These are phyloP conservation scores for Bromus sterilis DNA, from an alignment of 176 grass and related monocot species.

Conservation along the genomic window DNA sequence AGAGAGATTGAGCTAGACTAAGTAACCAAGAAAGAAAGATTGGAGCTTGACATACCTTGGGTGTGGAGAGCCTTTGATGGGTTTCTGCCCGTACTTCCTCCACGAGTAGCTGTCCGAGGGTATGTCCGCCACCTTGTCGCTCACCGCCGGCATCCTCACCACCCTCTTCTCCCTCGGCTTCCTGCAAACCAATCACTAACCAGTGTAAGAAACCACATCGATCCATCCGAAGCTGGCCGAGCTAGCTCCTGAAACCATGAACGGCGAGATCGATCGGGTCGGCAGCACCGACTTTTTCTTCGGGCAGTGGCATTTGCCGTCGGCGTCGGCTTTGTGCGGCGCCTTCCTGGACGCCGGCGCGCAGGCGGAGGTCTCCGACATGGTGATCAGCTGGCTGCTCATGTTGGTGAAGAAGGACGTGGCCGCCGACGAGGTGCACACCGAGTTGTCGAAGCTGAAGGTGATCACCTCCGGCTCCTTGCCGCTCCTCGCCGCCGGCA, in stretches of 20 bases:
- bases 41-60: constrained; percentile 39
- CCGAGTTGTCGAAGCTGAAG: constrained; percentile 61
- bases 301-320: constrained; percentile 53
- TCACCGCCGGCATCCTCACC: constrained; percentile 69
- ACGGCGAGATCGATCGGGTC: not conserved
- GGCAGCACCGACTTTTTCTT: constrained; percentile 68
- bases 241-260: not conserved
- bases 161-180: constrained; percentile 86
- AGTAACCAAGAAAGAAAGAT: not conserved
- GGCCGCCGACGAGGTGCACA: constrained; percentile 42
- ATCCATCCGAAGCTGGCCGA: too few relatives aligned
- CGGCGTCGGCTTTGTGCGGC: constrained; percentile 16
- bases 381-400: constrained; percentile 44
- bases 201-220: not conserved
- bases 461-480: constrained; percentile 47
- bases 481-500: not conserved
- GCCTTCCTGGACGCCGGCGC: constrained; percentile 20
- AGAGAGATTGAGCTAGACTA: not conserved
- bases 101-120: constrained; percentile 76
- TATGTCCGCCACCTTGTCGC: constrained; percentile 82
- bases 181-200: constrained; percentile 29
- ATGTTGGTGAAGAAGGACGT: constrained; percentile 44
- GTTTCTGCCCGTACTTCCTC: constrained; percentile 99
- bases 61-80: constrained; percentile 94
- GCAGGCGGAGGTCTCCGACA: constrained; percentile 33